Base-by-base conservation (phyloP, 2,329 filamentous ascomycete species). In the Claviceps capensis region DNA sequence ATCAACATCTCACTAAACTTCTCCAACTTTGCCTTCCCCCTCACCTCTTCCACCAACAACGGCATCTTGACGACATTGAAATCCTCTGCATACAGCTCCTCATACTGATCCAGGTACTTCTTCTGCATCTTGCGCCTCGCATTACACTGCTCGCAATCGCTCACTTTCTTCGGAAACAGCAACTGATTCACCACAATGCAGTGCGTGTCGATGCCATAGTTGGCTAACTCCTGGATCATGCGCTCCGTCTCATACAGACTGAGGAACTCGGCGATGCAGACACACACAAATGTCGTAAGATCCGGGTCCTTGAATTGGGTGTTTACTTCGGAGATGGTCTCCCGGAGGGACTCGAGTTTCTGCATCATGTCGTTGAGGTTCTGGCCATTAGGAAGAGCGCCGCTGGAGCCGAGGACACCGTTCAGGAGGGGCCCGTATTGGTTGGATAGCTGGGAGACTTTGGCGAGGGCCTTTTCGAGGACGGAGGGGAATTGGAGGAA, bases 1-100 rank as follows among this genome's bases (percentile, higher is more conserved):
- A 90, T 77, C 55, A 93, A 74, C 86, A 93, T 88, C 63, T 89
- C 82, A 64, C 85, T 89, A 67, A 93, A 97, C 69, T 81, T 88
- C 71, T 94, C 89, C 60, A 98, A 72, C 69, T 82, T 91, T 64
- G 97, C 91, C 76, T 94, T 95, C 45, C 93, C 93, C 62, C 93
- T 77, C 9, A 98, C 90, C 72, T 98, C 93, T 68, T 98, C 91
- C 1, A 95, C 88, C 54, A 98, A 72, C 63, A 98, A 70, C 40
- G 93, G 93, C 90, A 98, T 97, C 76, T 91, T 91, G 60, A 98
- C 91, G 41, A 98, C 90, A 66, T 98, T 95, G 74, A 98, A 98
- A 55, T 71, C 69, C 69, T 98, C 93, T 64, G 96, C 90, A 67
- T 98, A 98, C 54, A 98, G 72, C 73, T 98, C 93, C 71, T 95